Evolutionary conservation across 2,329 filamentous ascomycete species (phyloP), one percentile per base, ranked within the genome.

Genomic region (Aspergillus cejpii): DNA sequence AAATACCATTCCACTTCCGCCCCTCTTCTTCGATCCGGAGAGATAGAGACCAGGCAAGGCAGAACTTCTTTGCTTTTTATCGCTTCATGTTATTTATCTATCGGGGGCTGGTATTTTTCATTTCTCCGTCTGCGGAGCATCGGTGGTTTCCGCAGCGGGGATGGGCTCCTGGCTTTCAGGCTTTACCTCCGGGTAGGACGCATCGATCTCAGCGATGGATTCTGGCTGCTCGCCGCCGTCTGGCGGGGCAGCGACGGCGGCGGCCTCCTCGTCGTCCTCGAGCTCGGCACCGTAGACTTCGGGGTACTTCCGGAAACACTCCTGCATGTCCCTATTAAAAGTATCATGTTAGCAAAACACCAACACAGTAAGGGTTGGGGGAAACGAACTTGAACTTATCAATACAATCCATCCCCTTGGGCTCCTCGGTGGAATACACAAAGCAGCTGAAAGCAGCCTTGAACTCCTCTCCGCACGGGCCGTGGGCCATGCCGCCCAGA

Each of bases 391-490:
- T 90, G 78, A 96, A 96, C 73, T 92, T 94, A 21, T 95, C 89
- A 62, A 96, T 92, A 72, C 90, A 96, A 65, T 96, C 89, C 74
- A 95, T 91, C 41, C 91, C 91, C 80, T 98, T 98, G 27, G 90
- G 90, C 65, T 98, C 92, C 65, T 94, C 87, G 33, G 80, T 82
- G 2, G 87, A 94, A 72, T 84, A 92, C n/a, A 98, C 89, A 61
- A 98, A 98, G 73, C 92, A 98, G 78, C 89, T 95, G 61, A 98
- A 98, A 0, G 92, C 92, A 19, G 83, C 83, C 74, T 84, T 89
- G 78, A 98, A 98, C 62, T 97, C 83, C 65, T 94, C 87, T 38
- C 92, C 92, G 65, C 92, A 98, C 43, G 92, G 92, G 0, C 92
- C 92, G 63, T 95, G 73, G 6, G 92, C 92, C 92, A 98, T 98